Percentiles rank a stretch among this genome's conserved stretches.
Evolutionary conservation across 352 stramenopile genomes (phyloP).

Genomic region (Globisporangium splendens): DNA sequence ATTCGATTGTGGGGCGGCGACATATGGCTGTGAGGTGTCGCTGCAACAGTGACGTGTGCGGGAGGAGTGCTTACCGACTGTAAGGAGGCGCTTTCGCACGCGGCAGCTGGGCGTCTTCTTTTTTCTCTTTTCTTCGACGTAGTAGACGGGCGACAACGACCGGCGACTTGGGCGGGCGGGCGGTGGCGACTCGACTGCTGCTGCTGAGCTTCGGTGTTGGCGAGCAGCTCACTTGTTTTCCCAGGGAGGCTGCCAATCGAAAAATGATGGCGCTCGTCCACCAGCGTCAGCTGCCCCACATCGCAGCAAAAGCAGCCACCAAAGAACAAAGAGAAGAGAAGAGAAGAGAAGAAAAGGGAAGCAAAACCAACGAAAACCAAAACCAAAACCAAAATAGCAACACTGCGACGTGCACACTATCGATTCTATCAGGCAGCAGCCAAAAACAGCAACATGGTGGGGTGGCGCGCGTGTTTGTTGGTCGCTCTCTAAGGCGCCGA

Average conservation of each 20-base stretch:
- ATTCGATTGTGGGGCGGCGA: not conserved
- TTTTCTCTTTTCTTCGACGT: not conserved
- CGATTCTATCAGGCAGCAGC: not conserved
- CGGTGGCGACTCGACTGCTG: not conserved
- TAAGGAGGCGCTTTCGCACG: not conserved
- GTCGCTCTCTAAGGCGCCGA: not conserved
- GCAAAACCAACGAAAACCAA: constrained; percentile 1
- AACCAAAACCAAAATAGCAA: constrained; percentile 10
- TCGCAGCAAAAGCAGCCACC: constrained; percentile 1
- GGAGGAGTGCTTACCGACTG: not conserved
- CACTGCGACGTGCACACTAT: constrained; percentile 1
- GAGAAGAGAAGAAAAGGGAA: not conserved
- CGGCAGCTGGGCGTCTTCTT: not conserved
- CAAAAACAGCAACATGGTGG: not conserved
- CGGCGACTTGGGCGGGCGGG: not conserved
- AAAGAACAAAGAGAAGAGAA: not conserved
- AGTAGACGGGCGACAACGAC: not conserved
- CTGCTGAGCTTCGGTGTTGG: not conserved
- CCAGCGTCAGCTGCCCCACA: not conserved
- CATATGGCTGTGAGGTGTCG: not conserved
- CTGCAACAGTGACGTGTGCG: not conserved
- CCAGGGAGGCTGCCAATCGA: constrained; percentile 17
- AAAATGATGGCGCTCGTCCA: constrained; percentile 18
- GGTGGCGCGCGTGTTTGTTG: not conserved
- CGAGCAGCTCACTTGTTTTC: not conserved